Percentiles rank a stretch among this genome's conserved stretches.
These are phyloP conservation scores for Populus pruinosa DNA, from an alignment of 345 rosid species.

Conservation along the genomic window DNA sequence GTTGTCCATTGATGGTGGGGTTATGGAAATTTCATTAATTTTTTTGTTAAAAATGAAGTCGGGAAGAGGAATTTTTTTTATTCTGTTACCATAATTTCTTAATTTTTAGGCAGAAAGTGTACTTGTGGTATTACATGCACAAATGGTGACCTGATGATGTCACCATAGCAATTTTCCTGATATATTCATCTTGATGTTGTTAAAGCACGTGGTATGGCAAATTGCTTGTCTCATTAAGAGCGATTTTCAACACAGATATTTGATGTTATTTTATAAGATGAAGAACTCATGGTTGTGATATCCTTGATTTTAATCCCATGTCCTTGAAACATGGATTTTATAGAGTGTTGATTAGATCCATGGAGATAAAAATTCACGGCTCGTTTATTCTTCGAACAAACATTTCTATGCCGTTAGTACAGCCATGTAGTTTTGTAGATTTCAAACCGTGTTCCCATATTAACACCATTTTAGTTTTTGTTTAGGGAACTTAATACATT, in stretches of 20 bases:
- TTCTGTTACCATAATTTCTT: neutral
- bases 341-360: neutral
- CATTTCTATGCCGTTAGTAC: neutral
- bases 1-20: neutral
- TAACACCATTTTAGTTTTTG: neutral
- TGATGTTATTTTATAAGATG: neutral
- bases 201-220: neutral
- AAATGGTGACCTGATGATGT: neutral
- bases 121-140: neutral
- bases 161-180: neutral
- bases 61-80: neutral
- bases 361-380: neutral
- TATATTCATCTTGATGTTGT: neutral
- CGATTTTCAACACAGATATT: neutral
- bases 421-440: neutral
- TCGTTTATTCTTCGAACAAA: neutral
- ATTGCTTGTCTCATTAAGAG: neutral
- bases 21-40: neutral
- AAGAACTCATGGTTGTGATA: neutral
- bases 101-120: neutral
- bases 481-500: neutral
- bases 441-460: neutral
- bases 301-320: neutral
- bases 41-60: neutral
- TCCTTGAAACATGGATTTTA: neutral